Evolutionary conservation across 768 basidiomycete genomes (phyloP), one percentile per base, ranked within the genome.

Genomic region (Rhodotorula paludigena): DNA sequence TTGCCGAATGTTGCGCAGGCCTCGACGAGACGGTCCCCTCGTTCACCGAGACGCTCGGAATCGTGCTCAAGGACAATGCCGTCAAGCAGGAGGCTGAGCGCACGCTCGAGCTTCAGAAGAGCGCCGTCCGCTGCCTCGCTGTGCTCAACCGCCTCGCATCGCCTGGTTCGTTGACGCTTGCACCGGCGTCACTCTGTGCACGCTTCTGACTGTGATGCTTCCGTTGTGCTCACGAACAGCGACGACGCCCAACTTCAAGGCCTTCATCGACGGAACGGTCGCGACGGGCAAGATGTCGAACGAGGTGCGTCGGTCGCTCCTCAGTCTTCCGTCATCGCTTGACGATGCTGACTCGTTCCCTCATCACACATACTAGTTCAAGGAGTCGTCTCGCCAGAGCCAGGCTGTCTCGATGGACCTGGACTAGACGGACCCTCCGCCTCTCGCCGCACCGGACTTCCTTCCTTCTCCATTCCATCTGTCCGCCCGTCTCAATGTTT

Each of bases 81-180:
- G 71, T 96, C 55, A 98, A 97, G 79, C 90, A 92, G 77, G 90
- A 92, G 72, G 77, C 92, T 52, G 89, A 90, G 78, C 84, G 89
- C 28, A 86, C 88, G 15, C 89, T 89, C 35, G 94, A 97, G 78
- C 82, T 97, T 67, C 92, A 97, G 80, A 82, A 89, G 69, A 92
- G 90, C 74, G 90, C 90, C 12, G 81, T 97, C 68, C 82, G 94
- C 45, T 91, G 92, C 10, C 85, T 93, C 51, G 90, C 86, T 23
- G 90, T 90, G 6, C 80, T 99, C 61, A 88, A 87, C 80, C 89
- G 87, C 79, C 85, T 93, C 32, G 55, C 62, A 5, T 57, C 57
- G 33, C 39, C 54, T 0, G 41, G 66, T 68, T 10, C 25, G 63
- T 61, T 42, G 4, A 25, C 47, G 41, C 52, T n/a, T 12, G 2